Percentiles rank a stretch among this genome's conserved stretches.
Evolutionary conservation across 2,329 filamentous ascomycete species (phyloP).

Genomic region (Hymenoscyphus infarciens): DNA sequence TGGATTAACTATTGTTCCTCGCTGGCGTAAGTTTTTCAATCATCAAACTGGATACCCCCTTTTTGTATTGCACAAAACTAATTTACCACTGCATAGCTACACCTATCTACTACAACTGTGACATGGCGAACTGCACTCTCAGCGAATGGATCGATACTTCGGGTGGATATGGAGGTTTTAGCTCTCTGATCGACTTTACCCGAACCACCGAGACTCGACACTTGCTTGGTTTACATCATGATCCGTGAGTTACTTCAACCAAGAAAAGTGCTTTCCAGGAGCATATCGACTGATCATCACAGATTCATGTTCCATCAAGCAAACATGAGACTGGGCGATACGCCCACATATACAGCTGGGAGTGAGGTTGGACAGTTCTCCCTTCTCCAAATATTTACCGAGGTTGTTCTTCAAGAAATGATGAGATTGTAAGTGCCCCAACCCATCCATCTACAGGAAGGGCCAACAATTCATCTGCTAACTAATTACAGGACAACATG

Average conservation of each 20-base stretch:
- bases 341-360: conserved; percentile 23
- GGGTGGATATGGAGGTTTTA: conserved; percentile 49
- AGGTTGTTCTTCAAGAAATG: conserved; percentile 26
- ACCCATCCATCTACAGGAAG: neutral
- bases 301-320: conserved; percentile 33
- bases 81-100: neutral
- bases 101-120: conserved; percentile 38
- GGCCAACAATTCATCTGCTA: neutral
- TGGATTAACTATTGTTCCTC: conserved; percentile 54
- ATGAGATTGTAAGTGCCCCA: conserved; percentile 14
- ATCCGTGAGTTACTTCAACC: conserved; percentile 1
- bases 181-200: conserved; percentile 47
- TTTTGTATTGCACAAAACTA: neutral
- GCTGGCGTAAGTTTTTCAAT: conserved; percentile 41
- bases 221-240: conserved; percentile 45
- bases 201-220: conserved; percentile 50
- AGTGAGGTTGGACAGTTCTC: conserved; percentile 18
- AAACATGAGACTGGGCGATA: conserved; percentile 51
- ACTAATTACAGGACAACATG: conserved; percentile 41
- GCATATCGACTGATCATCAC: neutral
- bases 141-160: conserved; percentile 59
- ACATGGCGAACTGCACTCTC: conserved; percentile 50
- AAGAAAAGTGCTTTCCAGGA: neutral
- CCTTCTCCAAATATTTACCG: conserved; percentile 24
- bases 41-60: neutral